Evolutionary conservation across 1,284 basidiomycete genomes (phyloP).

Genomic region (Ceratobasidium sp.): DNA sequence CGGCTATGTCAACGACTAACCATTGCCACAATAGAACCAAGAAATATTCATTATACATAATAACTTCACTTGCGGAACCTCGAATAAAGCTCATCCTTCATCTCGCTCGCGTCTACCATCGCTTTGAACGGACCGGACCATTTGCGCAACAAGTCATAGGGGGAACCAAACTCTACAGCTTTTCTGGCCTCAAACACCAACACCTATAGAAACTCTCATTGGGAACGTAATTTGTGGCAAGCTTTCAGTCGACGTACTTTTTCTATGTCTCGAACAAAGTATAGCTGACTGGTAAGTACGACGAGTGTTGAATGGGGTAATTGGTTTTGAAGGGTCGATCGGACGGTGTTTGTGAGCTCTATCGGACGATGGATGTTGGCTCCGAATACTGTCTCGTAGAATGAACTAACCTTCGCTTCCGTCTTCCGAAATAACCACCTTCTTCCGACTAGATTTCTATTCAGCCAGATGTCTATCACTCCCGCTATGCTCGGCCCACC

Average conservation of each 20-base stretch:
- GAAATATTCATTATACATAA: neutral
- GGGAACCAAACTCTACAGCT: conserved; percentile 5
- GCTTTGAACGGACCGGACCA: conserved; percentile 17
- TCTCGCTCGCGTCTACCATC: conserved; percentile 17
- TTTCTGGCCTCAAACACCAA: neutral
- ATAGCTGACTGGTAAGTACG: neutral
- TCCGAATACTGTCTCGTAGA: neutral
- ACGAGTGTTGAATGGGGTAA: conserved; percentile 2
- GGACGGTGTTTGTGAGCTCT: neutral
- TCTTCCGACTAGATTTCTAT: neutral
- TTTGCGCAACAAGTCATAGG: conserved; percentile 1
- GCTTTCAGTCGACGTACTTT: neutral
- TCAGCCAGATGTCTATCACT: neutral
- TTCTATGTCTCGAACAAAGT: neutral
- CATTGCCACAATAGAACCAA: neutral
- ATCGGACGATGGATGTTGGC: no score
- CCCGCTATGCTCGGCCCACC: neutral
- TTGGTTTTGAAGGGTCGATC: neutral
- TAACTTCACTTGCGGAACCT: neutral
- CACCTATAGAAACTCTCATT: neutral
- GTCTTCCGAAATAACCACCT: conserved; percentile 13
- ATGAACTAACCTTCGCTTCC: neutral
- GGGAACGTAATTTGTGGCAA: no score
- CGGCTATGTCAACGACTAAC: no score
- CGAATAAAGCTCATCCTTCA: neutral